phyloP scores from a whole-genome alignment of 306 rosid species.

The Sindora glabra region DNA sequence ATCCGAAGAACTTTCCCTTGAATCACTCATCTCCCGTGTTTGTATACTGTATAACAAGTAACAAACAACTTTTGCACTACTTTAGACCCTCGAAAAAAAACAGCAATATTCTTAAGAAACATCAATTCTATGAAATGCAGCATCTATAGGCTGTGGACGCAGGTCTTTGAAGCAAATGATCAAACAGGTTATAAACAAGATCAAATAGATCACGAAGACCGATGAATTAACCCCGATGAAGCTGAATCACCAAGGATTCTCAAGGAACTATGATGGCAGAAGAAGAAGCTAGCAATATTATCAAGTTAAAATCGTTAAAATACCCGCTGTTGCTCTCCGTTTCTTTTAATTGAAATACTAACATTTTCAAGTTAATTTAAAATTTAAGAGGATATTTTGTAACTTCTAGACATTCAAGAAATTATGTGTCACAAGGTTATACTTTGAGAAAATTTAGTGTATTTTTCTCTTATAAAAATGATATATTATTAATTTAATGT shows the following conservation, averaged over 20 bases:
- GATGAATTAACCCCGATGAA: background rate
- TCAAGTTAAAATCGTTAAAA: too few species aligned
- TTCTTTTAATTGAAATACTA: too few species aligned
- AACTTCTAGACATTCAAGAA: too few species aligned
- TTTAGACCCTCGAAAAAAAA: conserved; percentile 1
- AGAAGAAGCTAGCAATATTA: too few species aligned
- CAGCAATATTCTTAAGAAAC: background rate
- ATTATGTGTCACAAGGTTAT: too few species aligned
- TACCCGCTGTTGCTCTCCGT: too few species aligned
- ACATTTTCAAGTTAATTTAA: too few species aligned
- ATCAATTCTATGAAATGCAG: background rate
- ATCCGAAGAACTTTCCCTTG: conserved; percentile 83
- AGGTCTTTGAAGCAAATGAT: conserved; percentile 8
- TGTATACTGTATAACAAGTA: background rate
- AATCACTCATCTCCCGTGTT: conserved; percentile 43
- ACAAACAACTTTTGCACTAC: background rate
- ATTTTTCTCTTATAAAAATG: too few species aligned
- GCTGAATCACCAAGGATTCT: background rate
- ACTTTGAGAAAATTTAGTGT: too few species aligned
- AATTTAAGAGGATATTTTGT: too few species aligned
- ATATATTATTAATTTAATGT: too few species aligned
- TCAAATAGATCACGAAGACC: background rate
- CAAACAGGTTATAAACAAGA: conserved; percentile 12
- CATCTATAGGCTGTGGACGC: background rate
- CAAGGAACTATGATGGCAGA: background rate